Evolutionary conservation across 2,329 filamentous ascomycete species (phyloP).

Genomic region (Ascochyta fabae): DNA sequence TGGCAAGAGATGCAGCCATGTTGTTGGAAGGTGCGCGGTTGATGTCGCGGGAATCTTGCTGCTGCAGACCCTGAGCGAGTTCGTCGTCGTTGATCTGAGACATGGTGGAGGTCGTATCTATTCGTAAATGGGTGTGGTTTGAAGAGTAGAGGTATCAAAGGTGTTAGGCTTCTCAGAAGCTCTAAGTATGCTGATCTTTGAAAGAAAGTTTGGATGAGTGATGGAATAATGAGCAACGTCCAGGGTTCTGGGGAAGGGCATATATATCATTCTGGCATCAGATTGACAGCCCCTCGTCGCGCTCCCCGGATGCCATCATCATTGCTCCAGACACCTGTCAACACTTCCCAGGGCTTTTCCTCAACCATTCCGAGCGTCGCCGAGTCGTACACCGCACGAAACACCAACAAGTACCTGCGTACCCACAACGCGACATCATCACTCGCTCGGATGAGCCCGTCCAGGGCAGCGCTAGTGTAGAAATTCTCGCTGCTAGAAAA

Average conservation of each 20-base stretch:
- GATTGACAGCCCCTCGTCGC: constrained; percentile 6
- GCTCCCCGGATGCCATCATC: constrained; percentile 31
- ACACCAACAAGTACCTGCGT: constrained; percentile 36
- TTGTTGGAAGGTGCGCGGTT: constrained; percentile 22
- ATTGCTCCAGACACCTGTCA: constrained; percentile 24
- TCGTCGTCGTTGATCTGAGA: constrained; percentile 66
- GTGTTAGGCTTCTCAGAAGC: constrained; percentile 15
- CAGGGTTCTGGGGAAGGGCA: constrained; percentile 32
- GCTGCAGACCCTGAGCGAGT: constrained; percentile 51
- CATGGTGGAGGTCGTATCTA: constrained; percentile 52
- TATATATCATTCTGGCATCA: constrained; percentile 34
- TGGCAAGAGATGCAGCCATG: constrained; percentile 38
- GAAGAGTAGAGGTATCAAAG: neutral
- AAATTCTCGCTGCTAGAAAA: constrained; percentile 35
- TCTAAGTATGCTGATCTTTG: constrained; percentile 13
- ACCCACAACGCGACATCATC: constrained; percentile 40
- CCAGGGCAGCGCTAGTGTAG: constrained; percentile 28
- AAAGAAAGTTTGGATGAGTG: constrained; percentile 14
- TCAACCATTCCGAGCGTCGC: constrained; percentile 32
- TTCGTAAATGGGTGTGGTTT: neutral
- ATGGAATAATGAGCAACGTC: constrained; percentile 15
- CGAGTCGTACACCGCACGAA: constrained; percentile 26
- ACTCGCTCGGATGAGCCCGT: constrained; percentile 25
- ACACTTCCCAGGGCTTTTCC: constrained; percentile 21
- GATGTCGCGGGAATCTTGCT: constrained; percentile 26